Evolutionary conservation across 2,329 filamentous ascomycete species (phyloP), one percentile per base, ranked within the genome.

Genomic region (Chrysosporium queenslandicum): DNA sequence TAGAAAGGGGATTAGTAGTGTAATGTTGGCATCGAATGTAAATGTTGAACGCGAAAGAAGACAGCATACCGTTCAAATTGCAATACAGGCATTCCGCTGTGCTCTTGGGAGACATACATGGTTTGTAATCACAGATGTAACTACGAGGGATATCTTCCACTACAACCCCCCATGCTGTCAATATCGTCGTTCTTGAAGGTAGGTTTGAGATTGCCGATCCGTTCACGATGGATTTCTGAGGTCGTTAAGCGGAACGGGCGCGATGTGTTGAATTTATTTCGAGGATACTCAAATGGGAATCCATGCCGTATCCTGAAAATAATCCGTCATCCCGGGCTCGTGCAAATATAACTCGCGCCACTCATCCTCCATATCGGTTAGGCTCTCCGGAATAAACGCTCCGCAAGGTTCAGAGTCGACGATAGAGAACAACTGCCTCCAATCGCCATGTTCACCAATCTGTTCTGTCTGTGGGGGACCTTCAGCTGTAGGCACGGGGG

Each of bases 331-430:
- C 2, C 66, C 68, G 1, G 67, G 66, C 50, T 71, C 69, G 54
- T 71, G 68, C 63, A 68, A 67, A 51, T 72, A 72, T 7, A 72
- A 66, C 54, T 71, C 68, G n/a, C 69, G 65, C 69, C 69, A 72
- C 58, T 72, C 69, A 37, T 71, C 66, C 57, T 71, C 68, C 52
- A 71, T 60, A 45, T 71, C 68, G 4, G 66, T 64, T 3, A 71
- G 57, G 18, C 66, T 66, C 46, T 71, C 69, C 42, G 67, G 60
- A 4, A 64, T 60, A 56, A 69, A 64, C 2, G 68, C 66, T 4
- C 64, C 61, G 2, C 67, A 63, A 23, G 68, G 63, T 12, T 69
- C 68, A 14, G 65, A 56, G 53, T 69, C 68, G 2, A 63, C 63
- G 42, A 70, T 70, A 11, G 68, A 65, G 53, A 71, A 71, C 4